A percentile compares a stretch with the other conserved stretches of the same genome.
phyloP scores from a whole-genome alignment of 164 flowering plant genomes.

The Macadamia integrifolia region DNA sequence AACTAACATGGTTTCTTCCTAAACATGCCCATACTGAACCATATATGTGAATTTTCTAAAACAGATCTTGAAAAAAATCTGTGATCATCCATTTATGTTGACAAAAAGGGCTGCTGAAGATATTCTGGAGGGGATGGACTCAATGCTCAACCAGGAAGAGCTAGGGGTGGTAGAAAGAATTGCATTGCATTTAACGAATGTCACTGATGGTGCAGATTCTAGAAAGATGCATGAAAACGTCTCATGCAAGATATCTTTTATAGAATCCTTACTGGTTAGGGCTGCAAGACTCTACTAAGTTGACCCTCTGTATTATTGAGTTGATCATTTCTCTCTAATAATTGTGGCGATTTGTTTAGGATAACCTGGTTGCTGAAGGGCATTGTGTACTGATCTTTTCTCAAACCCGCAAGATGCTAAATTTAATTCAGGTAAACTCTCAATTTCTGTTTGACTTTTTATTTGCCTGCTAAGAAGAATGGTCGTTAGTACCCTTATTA shows the following conservation, averaged over 20 bases:
- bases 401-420: slow-evolving; percentile 95
- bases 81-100: slow-evolving; percentile 94
- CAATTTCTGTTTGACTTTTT: not conserved
- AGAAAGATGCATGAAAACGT: slow-evolving; percentile 42
- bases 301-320: not conserved
- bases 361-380: slow-evolving; percentile 63
- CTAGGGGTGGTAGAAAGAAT: slow-evolving; percentile 58
- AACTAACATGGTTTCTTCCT: too few relatives aligned
- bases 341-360: slow-evolving; percentile 30
- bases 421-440: slow-evolving; percentile 71
- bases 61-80: slow-evolving; percentile 95
- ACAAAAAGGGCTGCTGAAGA: slow-evolving; percentile 96
- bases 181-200: slow-evolving; percentile 67
- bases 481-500: not conserved
- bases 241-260: slow-evolving; percentile 96
- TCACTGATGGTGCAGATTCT: slow-evolving; percentile 36
- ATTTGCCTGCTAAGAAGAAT: not conserved
- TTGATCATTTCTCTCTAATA: slow-evolving; percentile 2
- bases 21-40: too few relatives aligned
- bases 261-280: slow-evolving; percentile 74
- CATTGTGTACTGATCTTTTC: slow-evolving; percentile 92
- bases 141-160: slow-evolving; percentile 56
- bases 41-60: slow-evolving; percentile 4
- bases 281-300: not conserved
- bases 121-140: slow-evolving; percentile 88